Evolutionary conservation across 257 asterid species (phyloP), one percentile per base, ranked within the genome.

Genomic region (Phtheirospermum japonicum): DNA sequence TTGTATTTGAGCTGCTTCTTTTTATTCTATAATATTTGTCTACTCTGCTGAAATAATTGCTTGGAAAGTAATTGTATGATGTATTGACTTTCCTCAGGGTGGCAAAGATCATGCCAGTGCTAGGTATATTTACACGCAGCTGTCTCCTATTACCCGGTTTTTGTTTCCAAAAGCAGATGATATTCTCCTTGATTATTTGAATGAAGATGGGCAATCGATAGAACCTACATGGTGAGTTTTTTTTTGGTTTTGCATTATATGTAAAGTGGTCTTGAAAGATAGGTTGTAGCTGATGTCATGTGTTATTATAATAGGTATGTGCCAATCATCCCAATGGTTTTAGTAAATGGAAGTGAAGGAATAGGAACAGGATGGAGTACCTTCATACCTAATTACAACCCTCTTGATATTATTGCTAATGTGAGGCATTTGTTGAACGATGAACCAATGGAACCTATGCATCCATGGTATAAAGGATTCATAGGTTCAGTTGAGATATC

Each of bases 311-410:
- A 46, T 54, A 89, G 99, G 99, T 93, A 87, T 57, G 74, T 85
- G 50, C 99, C 99, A 1, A 81, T 77, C 65, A 85, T 93, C 66
- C 99, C 99, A 10, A 58, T 68, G 81, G 97, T 89, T 63, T 75
- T 93, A n/a, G 95, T 93, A 19, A 93, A 93, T 77, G 99, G 99
- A 34, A 87, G 99, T 79, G 99, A 93, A 82, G 99, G 99, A 58
- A 93, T 93, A 48, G 99, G 99, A 53, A 89, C 99, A 16, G 96
- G 96, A 46, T 93, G 99, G 99, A 93, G 99, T 75, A 58, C 99
- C 6, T 93, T 63, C 32, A 67, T 93, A 16, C 97, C 97, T 7
- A 89, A 93, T 70, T 93, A 93, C 54, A 87, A 93, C 67, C 99
- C 97, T 26, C 75, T 83, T 37, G 95, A 93, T 70, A 80, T 89